These are phyloP conservation scores for Larix kaempferi DNA, from an alignment of 75 land plant genomes.

Conservation along the genomic window DNA sequence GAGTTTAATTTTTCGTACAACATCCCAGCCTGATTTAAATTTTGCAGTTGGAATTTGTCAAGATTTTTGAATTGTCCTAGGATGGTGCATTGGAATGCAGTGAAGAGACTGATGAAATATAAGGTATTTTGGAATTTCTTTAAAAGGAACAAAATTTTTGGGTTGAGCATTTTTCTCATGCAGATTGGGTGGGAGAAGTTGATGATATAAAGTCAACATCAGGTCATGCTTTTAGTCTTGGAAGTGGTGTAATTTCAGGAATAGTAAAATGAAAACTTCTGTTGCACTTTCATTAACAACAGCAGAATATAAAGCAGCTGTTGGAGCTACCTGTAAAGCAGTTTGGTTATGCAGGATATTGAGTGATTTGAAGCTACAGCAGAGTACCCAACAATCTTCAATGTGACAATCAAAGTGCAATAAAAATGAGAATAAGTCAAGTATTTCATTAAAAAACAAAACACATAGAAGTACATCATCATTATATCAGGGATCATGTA, in stretches of 20 bases:
- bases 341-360: background rate
- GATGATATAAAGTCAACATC: background rate
- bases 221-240: background rate
- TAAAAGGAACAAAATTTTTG: no score
- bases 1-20: no score
- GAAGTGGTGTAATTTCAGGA: background rate
- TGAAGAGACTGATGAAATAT: no score
- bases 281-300: background rate
- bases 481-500: background rate
- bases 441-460: background rate
- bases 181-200: no score
- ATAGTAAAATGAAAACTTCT: background rate
- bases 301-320: background rate
- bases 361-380: background rate
- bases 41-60: no score
- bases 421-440: no score
- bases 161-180: no score
- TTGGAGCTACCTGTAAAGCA: background rate
- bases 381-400: background rate
- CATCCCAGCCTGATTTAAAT: no score
- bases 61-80: no score
- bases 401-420: background rate
- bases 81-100: no score
- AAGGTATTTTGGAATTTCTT: no score
- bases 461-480: background rate